Base-by-base conservation (phyloP, 1,284 basidiomycete species). In the Cryptococcus wingfieldii region DNA sequence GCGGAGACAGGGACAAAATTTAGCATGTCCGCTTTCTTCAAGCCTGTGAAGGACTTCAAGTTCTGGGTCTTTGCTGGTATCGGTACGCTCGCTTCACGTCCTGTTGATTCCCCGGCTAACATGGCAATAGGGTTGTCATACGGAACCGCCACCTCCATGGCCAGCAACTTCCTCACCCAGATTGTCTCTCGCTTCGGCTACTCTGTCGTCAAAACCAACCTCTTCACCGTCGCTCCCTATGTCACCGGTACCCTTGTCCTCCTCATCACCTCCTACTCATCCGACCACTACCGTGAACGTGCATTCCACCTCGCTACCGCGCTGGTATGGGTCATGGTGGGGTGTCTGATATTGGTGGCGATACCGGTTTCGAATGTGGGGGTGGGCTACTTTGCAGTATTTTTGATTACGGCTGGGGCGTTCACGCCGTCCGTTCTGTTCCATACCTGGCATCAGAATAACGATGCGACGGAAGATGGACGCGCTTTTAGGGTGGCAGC, bases 211-310 rank as follows among this genome's bases (percentile, higher is more conserved):
- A 63, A 59, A 37, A 65, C 63, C 41, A 65, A 65, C 50, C 67
- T 83, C 38, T 77, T 74, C 56, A 82, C 81, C 25, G 78, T 83
- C 43, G 81, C 80, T 12, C 82, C 82, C 3, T 81, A 82, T 63
- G 68, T 79, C 49, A 78, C 37, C 46, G 28, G 47, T 46, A 80
- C 81, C 6, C 76, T 80, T 2, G 76, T 79, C 23, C 65, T 82
- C 9, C 60, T 82, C n/a, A 49, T 79, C 45, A 65, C 82, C 47
- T 79, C 81, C 14, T 81, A 81, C 65, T 80, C 80, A 7, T 83
- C 82, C 1, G 83, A 84, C 65, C 77, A 79, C 67, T 80, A 79
- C 52, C 73, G 80, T 42, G 81, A 82, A 77, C 81, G 82, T 69
- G 79, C 54, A 25, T 49, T 60, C 9, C 73, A 75, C 60, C 63